A percentile compares a stretch with the other conserved stretches of the same genome.
phyloP scores from a whole-genome alignment of 2,329 filamentous ascomycete species.

The Zasmidium citrigriseum region DNA sequence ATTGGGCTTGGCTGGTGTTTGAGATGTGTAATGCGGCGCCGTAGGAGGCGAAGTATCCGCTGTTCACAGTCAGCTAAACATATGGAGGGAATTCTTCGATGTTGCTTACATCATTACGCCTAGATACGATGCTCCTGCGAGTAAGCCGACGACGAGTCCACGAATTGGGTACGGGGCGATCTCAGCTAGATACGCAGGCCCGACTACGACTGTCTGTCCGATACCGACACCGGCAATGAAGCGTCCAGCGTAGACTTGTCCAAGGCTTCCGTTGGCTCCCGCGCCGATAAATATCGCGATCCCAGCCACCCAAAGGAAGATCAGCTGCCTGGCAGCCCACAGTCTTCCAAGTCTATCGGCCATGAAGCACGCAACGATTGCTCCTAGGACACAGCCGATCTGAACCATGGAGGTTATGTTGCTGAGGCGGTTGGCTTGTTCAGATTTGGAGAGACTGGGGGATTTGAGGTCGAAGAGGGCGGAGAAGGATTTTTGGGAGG shows the following conservation, averaged over 20 bases:
- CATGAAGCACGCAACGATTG: slow-evolving; percentile 59
- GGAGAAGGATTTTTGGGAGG: slow-evolving; percentile 65
- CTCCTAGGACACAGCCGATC: slow-evolving; percentile 71
- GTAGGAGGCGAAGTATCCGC: slow-evolving; percentile 69
- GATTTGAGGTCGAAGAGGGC: slow-evolving; percentile 53
- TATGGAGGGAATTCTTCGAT: background rate
- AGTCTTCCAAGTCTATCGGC: slow-evolving; percentile 45
- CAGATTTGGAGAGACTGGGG: slow-evolving; percentile 48
- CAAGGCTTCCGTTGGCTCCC: slow-evolving; percentile 37
- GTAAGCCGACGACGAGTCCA: slow-evolving; percentile 70
- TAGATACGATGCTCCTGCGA: slow-evolving; percentile 67
- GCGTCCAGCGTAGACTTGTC: slow-evolving; percentile 63
- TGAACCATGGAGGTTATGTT: slow-evolving; percentile 82
- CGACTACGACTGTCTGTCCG: slow-evolving; percentile 44
- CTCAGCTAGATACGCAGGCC: slow-evolving; percentile 61
- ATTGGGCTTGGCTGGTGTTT: slow-evolving; percentile 41
- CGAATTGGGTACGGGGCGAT: slow-evolving; percentile 61
- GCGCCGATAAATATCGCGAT: slow-evolving; percentile 47
- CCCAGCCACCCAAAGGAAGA: slow-evolving; percentile 43
- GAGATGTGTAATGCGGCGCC: slow-evolving; percentile 56
- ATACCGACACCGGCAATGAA: slow-evolving; percentile 57
- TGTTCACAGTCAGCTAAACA: background rate
- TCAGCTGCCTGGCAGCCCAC: slow-evolving; percentile 45
- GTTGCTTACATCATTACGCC: slow-evolving; percentile 64
- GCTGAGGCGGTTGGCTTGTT: slow-evolving; percentile 66